Percentiles rank a stretch among this genome's conserved stretches.
Conservation (phyloP, 345 rosid genomes). For the Microcos paniculata region DNA sequence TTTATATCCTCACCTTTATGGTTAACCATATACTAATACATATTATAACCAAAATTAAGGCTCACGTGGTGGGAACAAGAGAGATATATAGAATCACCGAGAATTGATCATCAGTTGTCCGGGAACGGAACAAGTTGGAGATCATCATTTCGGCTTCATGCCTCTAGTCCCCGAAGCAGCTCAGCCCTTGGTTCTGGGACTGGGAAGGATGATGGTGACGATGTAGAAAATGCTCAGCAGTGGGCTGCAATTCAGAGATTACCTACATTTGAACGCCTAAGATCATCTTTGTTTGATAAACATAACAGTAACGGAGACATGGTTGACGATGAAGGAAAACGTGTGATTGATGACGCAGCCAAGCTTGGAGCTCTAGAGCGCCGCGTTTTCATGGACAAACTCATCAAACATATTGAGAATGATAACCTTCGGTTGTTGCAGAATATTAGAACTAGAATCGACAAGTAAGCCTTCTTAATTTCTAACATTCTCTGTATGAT, state of each 20-base stretch:
- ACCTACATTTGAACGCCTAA: constrained; percentile 60
- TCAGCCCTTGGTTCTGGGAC: constrained; percentile 28
- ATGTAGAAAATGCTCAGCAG: constrained; percentile 42
- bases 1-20: no score
- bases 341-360: constrained; percentile 57
- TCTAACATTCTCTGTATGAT: no score
- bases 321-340: constrained; percentile 28
- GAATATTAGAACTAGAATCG: constrained; percentile 51
- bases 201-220: constrained; percentile 17
- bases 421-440: constrained; percentile 58
- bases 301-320: constrained; percentile 7
- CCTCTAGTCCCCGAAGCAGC: constrained; percentile 43
- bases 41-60: no score
- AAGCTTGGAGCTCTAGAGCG: constrained; percentile 56
- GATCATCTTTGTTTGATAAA: constrained; percentile 45
- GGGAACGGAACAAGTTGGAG: constrained; percentile 66
- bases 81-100: constrained; percentile 64
- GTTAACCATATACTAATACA: no score
- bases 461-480: constrained; percentile 44
- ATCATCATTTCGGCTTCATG: constrained; percentile 51
- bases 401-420: constrained; percentile 62
- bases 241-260: constrained; percentile 76
- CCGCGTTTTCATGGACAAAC: constrained; percentile 56
- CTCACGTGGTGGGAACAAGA: no score
- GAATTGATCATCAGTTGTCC: constrained; percentile 42